phyloP scores from a whole-genome alignment of 176 grass and related monocot species.

The Eragrostis curvula region DNA sequence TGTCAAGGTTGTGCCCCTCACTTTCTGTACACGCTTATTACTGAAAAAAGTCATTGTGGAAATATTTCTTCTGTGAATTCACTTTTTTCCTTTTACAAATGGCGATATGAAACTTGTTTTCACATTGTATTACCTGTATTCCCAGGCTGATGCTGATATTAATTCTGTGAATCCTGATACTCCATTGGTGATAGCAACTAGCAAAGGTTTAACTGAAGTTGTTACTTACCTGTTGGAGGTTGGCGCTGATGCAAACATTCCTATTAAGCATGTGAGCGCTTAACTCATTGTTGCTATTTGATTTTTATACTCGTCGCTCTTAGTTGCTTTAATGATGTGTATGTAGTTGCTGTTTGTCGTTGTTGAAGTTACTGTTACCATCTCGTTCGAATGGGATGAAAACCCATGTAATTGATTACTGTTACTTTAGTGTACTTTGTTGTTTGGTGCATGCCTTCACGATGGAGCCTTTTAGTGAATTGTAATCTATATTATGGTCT shows the following conservation, averaged over 20 bases:
- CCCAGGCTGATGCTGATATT: conserved; percentile 49
- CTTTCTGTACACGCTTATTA: too few species aligned
- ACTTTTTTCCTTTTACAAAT: background rate
- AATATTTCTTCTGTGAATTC: background rate
- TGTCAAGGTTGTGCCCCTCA: conserved; percentile 22
- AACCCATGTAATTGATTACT: too few species aligned
- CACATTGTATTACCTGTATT: background rate
- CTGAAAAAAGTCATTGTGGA: too few species aligned
- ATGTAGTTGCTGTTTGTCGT: too few species aligned
- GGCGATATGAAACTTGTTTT: background rate
- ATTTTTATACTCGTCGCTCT: background rate
- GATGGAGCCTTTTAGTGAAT: too few species aligned
- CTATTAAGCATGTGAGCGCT: conserved; percentile 24
- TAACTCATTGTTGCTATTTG: background rate
- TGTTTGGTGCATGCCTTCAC: too few species aligned
- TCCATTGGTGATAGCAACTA: conserved; percentile 44
- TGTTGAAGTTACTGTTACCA: too few species aligned
- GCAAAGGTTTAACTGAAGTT: conserved; percentile 29
- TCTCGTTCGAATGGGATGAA: too few species aligned
- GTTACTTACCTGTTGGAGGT: conserved; percentile 40
- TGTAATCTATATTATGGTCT: too few species aligned
- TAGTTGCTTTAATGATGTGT: too few species aligned
- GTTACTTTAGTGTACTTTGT: too few species aligned
- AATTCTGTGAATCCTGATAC: conserved; percentile 36
- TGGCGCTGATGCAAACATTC: conserved; percentile 48